Evolutionary conservation across 257 asterid genomes (phyloP), one percentile per base, ranked within the genome.

Genomic region (Echium plantagineum): DNA sequence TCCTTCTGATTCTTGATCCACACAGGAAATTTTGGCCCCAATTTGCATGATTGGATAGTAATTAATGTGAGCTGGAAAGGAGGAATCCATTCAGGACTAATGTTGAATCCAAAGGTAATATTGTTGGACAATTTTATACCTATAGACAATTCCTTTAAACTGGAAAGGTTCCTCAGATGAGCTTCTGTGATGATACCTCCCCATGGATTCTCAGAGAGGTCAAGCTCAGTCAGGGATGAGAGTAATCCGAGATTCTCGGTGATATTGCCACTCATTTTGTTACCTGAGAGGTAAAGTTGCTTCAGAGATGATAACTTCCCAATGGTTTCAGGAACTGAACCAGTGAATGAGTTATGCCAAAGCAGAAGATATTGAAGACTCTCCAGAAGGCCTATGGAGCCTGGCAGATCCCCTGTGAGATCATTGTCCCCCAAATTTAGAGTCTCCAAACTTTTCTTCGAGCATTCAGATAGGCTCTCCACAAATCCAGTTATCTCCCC

Each of bases 131-230:
- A 56, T 62, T 16, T 49, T 31, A 51, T 38, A 9, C 77, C 78
- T 18, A 72, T 73, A 21, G 60, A 53, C 15, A 66, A 52, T 55
- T 76, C 73, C 21, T 18, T 57, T 60, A 76, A 60, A 68, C 70
- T 76, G 2, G 75, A 66, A 53, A 76, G 72, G 21, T 72, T 60
- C 55, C 58, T 19, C 5, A 76, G 19, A 42, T 76, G 81, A 61
- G 69, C 61, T 69, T 76, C 81, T 17, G 81, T 72, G n/a, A 72
- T 31, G 19, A 69, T 68, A 59, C 77, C 81, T 49, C 69, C 77
- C 77, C 70, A 76, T 42, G 66, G 21, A 66, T 65, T 72, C 18
- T 62, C 62, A 9, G 42, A 59, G n/a, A 75, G 10, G 62, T 75
- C 66, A 26, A 75, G 24, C 8, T 12, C 55, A 21, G 21, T n/a